These are phyloP conservation scores for Trichaptum fuscoviolaceum DNA, from an alignment of 768 basidiomycete species.

Conservation along the genomic window DNA sequence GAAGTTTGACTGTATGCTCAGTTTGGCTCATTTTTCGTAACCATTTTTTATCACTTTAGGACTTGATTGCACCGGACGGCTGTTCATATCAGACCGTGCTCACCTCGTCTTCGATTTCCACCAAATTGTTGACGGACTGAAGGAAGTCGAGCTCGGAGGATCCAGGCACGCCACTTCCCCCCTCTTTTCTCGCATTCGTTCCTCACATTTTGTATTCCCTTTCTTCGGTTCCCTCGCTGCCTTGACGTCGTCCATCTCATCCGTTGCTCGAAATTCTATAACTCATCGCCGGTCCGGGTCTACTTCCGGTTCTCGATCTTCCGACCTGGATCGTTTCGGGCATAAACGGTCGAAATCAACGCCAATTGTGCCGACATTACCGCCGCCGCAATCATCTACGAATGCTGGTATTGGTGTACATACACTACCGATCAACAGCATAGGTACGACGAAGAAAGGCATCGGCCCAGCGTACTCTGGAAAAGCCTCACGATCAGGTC, in stretches of 20 bases:
- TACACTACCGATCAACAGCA: constrained; percentile 40
- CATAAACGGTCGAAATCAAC: not conserved
- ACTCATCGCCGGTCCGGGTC: not conserved
- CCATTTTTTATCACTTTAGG: constrained; percentile 41
- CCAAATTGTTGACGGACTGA: constrained; percentile 98
- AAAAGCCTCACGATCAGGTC: constrained; percentile 93
- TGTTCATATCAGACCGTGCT: constrained; percentile 94
- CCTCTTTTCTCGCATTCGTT: constrained; percentile 1
- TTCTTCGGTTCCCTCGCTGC: constrained; percentile 1
- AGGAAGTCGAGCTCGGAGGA: constrained; percentile 94
- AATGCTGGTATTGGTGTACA: not conserved
- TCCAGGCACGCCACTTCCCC: constrained; percentile 46
- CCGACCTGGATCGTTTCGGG: not conserved
- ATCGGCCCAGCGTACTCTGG: constrained; percentile 99
- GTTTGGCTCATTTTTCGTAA: not conserved
- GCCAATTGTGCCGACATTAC: not conserved
- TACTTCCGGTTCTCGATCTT: not conserved
- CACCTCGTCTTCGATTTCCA: constrained; percentile 99
- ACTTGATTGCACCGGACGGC: constrained; percentile 73
- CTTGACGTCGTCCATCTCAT: not conserved
- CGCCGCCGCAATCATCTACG: not conserved
- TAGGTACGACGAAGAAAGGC: constrained; percentile 97
- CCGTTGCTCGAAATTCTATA: not conserved
- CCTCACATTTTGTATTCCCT: constrained; percentile 4
- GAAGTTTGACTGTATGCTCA: not conserved